Evolutionary conservation across 1,284 basidiomycete genomes (phyloP), one percentile per base, ranked within the genome.

Genomic region (Pseudozyma flocculosa): DNA sequence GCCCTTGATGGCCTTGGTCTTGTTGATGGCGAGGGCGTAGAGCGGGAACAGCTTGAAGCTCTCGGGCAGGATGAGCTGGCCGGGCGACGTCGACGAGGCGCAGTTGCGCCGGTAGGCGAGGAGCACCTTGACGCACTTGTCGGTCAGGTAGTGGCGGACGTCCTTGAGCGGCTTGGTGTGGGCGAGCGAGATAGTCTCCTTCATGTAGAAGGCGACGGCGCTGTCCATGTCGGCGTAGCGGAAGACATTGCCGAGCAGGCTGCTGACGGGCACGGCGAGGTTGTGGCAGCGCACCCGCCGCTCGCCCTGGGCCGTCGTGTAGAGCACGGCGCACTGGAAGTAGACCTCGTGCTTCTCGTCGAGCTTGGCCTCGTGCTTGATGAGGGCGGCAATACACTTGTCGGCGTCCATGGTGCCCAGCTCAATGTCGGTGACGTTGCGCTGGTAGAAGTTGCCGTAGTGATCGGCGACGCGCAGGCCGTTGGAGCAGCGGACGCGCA

Each of bases 61-160:
- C 79, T 98, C 95, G 1, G 95, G 95, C 30, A 98, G 85, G 63
- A 99, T 90, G 51, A 97, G 80, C 82, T 96, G 94, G 7, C 89
- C 88, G 0, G 84, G 82, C 19, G 85, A 83, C 0, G 90, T 89
- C 0, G 89, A 85, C 14, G 90, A 85, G 0, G 94, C 92, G 78
- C 95, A 98, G 71, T 93, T 87, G 53, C 86, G 86, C 32, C 94
- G 84, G 78, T 99, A 99, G 11, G 89, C 89, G 24, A 92, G 83
- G 22, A 98, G 80, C 17, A 96, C 83, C 32, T 87, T 83, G 11
- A 91, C 87, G 74, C 90, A 93, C 63, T 85, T 85, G 66, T 95
- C 90, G 0, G 89, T 91, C 40, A 97, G 77, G 29, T 86, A 84
- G 54, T 93, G 90, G 37, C 92, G 84, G 36, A 97, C 89, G 29